Conservation (phyloP, 306 rosid species). For the Rubus parviflorus region DNA sequence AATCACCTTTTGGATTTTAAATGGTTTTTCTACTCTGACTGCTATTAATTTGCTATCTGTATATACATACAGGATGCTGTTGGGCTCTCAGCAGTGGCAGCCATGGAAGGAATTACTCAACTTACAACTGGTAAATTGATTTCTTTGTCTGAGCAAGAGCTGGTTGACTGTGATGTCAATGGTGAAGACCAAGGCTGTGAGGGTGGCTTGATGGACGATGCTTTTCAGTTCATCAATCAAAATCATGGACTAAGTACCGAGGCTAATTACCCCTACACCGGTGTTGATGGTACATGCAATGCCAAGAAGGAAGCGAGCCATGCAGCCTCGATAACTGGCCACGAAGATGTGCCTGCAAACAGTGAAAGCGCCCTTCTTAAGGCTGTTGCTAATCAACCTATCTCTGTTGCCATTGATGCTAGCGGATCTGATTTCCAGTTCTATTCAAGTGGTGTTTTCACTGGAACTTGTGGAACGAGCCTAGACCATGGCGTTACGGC, state of each 20-base stretch:
- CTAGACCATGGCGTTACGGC: background rate
- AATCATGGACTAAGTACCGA: background rate
- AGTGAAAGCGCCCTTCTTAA: background rate
- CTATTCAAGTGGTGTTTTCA: background rate
- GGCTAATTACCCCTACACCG: slow-evolving; percentile 1
- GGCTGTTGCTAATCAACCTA: background rate
- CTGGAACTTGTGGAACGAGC: background rate
- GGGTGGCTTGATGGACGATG: background rate
- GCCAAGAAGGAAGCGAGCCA: background rate
- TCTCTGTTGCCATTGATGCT: slow-evolving; percentile 4
- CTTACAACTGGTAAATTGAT: background rate
- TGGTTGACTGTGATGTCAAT: background rate
- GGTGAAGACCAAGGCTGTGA: background rate
- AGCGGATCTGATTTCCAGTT: background rate
- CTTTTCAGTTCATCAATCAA: background rate
- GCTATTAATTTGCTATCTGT: too few relatives aligned
- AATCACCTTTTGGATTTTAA: background rate
- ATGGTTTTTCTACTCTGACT: background rate
- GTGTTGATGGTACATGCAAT: slow-evolving; percentile 1
- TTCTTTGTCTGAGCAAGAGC: background rate
- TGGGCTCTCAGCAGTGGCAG: background rate
- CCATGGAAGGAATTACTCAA: slow-evolving; percentile 5
- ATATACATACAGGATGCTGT: background rate
- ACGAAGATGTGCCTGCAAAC: slow-evolving; percentile 6
- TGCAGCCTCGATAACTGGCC: background rate